Evolutionary conservation across 2,329 filamentous ascomycete genomes (phyloP), one percentile per base, ranked within the genome.

Genomic region (Capronia coronata): DNA sequence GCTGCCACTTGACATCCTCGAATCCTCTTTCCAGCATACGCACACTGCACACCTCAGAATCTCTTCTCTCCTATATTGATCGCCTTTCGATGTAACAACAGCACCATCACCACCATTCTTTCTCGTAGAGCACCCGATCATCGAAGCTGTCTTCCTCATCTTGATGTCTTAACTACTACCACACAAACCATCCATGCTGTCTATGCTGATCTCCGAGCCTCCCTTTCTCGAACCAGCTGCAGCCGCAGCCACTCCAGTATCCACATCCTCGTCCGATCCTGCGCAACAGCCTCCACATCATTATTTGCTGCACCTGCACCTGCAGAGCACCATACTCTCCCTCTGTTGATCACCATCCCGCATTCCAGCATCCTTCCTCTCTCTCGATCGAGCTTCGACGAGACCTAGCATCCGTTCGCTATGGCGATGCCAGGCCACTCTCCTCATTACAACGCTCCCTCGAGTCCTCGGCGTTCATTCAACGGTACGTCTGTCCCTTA

Each of bases 351-450:
- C 46, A 45, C 34, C 44, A 41, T 29, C 43, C 29, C 46, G 40
- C 38, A 48, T 25, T 27, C 45, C 45, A 29, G 11, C 18, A 27
- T 23, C 34, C 30, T 18, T 21, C 10, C 41, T 21, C n/a, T 21
- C 18, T 9, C 10, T 18, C 34, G 29, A 2, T 27, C 43, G 23
- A 30, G 11, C 14, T 21, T 19, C 23, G 21, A 39, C 29, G 40
- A 42, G n/a, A 18, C 25, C 8, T 29, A 29, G 14, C 37, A 38
- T 29, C 44, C 13, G 22, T 43, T 13, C 41, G 45, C 18, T 18
- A 61, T 61, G 58, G 58, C 58, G 23, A 51, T 59, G 55, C 55
- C 50, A 41, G 55, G 58, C 18, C 57, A 58, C 38, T 61, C 58
- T 43, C 58, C 57, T 9, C 43, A 48, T 2, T 61, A 55, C 49